Base-by-base conservation (phyloP, 441 rosid genomes). In the Aquilaria agallochum region DNA sequence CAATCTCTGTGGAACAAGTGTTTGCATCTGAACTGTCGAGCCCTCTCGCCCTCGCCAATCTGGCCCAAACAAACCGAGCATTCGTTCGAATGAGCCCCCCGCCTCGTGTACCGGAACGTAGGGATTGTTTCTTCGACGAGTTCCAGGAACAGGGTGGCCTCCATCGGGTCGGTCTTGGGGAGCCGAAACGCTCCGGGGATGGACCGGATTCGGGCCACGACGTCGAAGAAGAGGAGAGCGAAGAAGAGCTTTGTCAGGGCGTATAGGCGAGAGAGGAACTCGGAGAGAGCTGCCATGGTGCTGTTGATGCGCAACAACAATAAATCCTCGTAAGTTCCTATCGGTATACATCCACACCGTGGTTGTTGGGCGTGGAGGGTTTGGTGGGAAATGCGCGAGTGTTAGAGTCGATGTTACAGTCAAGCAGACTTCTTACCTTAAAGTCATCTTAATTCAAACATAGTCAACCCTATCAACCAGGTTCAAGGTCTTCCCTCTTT, bases 1-100 rank as follows among this genome's bases (percentile, higher is more conserved):
- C 90, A 85, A 36, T 74, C 85, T 68, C 44, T 76, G 64, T 85
- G 90, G 68, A 78, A 85, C 2, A 66, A 60, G 40, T 85, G 87
- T 52, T 66, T 65, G 40, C 82, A 80, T 33, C 63, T 67, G 63
- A 85, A 59, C 3, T 48, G 71, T 63, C 87, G 63, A 1, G 80
- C 72, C 36, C 66, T 58, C 7, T 85, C 86, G 1, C 83, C 83
- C 11, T 80, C 78, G 52, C 55, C 54, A 20, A 78, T 58, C 40
- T 82, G 80, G 6, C 76, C 62, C 58, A 85, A 64, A 51, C 90
- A 82, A 5, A 85, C 87, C 0, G 79, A 67, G 42, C 90, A 84
- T 10, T 77, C 85, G 1, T 36, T 20, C 13, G 60, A 47, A n/a
- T 4, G 20, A 20, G 20, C 82, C 79, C 77, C 50, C n/a, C 15